A percentile compares a stretch with the other conserved stretches of the same genome.
Conservation (phyloP, 129 eudicot genomes). For the Gnaphalium uliginosum region DNA sequence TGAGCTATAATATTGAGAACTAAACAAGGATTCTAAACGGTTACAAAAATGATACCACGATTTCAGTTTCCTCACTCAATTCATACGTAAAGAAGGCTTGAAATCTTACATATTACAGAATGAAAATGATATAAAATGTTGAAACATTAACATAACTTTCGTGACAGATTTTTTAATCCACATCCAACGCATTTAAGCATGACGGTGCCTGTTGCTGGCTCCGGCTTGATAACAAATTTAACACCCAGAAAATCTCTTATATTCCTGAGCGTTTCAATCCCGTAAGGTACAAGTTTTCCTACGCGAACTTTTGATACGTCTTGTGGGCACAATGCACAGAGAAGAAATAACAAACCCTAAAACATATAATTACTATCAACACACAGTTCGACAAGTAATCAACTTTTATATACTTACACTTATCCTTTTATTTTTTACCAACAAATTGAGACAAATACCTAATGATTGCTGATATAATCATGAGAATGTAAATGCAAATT, state of each 20-base stretch:
- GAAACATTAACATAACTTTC: constrained; percentile 52
- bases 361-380: constrained; percentile 11
- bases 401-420: not conserved
- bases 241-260: constrained; percentile 82
- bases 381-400: not conserved
- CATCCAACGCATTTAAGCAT: constrained; percentile 83
- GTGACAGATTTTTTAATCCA: constrained; percentile 70
- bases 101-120: not conserved
- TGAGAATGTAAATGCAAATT: no score
- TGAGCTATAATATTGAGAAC: not conserved
- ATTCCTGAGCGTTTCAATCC: constrained; percentile 72
- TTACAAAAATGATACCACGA: constrained; percentile 15
- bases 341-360: constrained; percentile 95
- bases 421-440: not conserved
- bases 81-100: not conserved
- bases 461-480: no score
- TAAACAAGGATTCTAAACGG: not conserved
- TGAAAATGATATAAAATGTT: not conserved
- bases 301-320: constrained; percentile 95
- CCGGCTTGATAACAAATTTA: constrained; percentile 81
- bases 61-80: not conserved
- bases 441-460: not conserved
- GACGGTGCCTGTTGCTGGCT: constrained; percentile 81
- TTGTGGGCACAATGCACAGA: constrained; percentile 89
- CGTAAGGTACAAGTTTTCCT: constrained; percentile 88